These are phyloP conservation scores for Aspergillus chevalieri DNA, from an alignment of 2,329 filamentous ascomycete species.

Conservation along the genomic window DNA sequence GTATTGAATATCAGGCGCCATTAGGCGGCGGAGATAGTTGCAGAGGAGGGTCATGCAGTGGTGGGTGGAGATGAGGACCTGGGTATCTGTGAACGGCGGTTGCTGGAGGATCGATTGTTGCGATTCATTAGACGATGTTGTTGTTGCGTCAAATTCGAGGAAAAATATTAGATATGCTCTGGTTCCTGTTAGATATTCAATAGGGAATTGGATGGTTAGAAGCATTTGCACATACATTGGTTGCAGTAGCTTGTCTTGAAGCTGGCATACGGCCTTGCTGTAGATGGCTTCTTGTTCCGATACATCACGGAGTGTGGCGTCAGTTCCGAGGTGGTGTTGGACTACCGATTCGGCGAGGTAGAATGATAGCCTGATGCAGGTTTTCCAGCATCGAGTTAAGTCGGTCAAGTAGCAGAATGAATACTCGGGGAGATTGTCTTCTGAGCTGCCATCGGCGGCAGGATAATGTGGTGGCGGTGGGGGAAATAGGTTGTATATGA, in stretches of 20 bases:
- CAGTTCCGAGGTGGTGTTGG: conserved; percentile 16
- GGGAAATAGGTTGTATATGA: conserved; percentile 21
- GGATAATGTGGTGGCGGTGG: conserved; percentile 21
- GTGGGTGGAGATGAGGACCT: conserved; percentile 18
- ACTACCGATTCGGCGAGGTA: conserved; percentile 19
- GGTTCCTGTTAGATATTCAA: not conserved
- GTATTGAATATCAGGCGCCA: conserved; percentile 19
- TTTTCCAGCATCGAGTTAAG: conserved; percentile 19
- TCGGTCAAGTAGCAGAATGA: conserved; percentile 21
- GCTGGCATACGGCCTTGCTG: conserved; percentile 15
- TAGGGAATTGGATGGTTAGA: not conserved
- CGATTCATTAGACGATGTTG: conserved; percentile 4
- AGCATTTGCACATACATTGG: conserved; percentile 11
- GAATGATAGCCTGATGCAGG: conserved; percentile 21
- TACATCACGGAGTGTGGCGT: conserved; percentile 13
- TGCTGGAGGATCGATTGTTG: conserved; percentile 18
- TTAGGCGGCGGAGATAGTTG: conserved; percentile 17
- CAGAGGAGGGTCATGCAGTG: conserved; percentile 22
- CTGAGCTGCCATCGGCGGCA: conserved; percentile 4
- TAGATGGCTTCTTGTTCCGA: conserved; percentile 21
- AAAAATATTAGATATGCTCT: conserved; percentile 22
- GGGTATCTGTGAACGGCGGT: conserved; percentile 17
- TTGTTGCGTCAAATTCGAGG: conserved; percentile 14
- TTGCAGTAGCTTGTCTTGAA: conserved; percentile 17
- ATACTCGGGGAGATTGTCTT: conserved; percentile 17